Percentiles rank a stretch among this genome's conserved stretches.
These are phyloP conservation scores for Cenchrus americanus DNA, from an alignment of 176 grass and related monocot species.

Conservation along the genomic window DNA sequence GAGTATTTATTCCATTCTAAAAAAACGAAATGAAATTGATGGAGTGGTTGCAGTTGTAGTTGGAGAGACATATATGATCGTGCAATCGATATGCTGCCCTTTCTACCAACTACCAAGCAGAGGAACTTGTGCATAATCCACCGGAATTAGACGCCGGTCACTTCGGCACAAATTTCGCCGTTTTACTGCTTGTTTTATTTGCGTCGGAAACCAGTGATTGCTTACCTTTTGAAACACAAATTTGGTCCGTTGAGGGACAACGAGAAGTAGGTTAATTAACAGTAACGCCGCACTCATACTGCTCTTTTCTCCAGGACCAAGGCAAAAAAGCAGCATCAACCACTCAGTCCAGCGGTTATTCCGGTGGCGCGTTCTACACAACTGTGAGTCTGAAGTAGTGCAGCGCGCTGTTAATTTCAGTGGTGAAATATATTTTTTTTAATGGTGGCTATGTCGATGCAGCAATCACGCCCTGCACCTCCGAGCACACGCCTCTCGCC, in stretches of 20 bases:
- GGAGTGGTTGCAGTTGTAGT: background rate
- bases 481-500: slow-evolving; percentile 62
- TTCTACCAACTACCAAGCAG: background rate
- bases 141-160: too few relatives aligned
- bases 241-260: background rate
- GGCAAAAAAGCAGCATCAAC: slow-evolving; percentile 29
- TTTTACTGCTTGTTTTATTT: background rate
- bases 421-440: too few relatives aligned
- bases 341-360: slow-evolving; percentile 42
- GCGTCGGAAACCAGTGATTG: background rate
- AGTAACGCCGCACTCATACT: background rate
- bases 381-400: slow-evolving; percentile 28
- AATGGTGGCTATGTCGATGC: background rate
- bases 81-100: background rate
- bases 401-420: background rate
- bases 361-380: slow-evolving; percentile 50
- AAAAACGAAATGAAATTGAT: background rate
- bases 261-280: background rate
- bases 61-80: background rate
- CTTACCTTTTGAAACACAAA: background rate
- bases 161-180: background rate
- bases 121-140: background rate
- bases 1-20: background rate
- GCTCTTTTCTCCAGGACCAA: slow-evolving; percentile 38
- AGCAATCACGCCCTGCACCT: slow-evolving; percentile 54